Evolutionary conservation across 2,329 filamentous ascomycete species (phyloP).

Genomic region (Aspergillus luchuensis): DNA sequence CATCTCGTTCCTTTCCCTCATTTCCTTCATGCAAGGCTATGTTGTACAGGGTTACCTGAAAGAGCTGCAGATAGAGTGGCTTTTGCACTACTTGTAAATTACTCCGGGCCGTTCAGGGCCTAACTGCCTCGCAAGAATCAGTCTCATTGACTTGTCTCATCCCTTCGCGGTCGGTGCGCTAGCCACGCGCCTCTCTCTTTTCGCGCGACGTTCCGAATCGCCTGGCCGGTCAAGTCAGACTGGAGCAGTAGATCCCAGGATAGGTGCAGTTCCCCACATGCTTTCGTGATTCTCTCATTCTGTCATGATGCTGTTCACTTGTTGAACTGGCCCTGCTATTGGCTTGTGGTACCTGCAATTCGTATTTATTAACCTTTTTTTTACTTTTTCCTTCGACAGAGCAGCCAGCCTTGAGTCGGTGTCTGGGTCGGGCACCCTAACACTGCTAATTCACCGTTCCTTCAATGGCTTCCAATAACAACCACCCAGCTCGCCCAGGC

Average conservation of each 20-base stretch:
- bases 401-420: slow-evolving; percentile 5
- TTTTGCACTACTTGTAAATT: background rate
- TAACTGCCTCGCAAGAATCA: slow-evolving; percentile 11
- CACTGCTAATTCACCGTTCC: slow-evolving; percentile 8
- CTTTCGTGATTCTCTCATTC: slow-evolving; percentile 19
- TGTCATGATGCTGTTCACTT: slow-evolving; percentile 1
- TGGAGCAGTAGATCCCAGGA: slow-evolving; percentile 27
- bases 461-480: slow-evolving; percentile 36
- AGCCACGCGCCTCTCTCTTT: slow-evolving; percentile 38
- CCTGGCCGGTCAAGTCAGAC: slow-evolving; percentile 6
- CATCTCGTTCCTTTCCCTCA: background rate
- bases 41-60: background rate
- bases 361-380: background rate
- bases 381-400: background rate
- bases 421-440: slow-evolving; percentile 10
- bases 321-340: slow-evolving; percentile 15
- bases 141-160: slow-evolving; percentile 12
- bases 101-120: slow-evolving; percentile 8
- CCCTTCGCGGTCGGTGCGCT: slow-evolving; percentile 26
- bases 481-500: slow-evolving; percentile 30
- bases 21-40: slow-evolving; percentile 9
- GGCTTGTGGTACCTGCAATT: background rate
- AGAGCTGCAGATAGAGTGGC: background rate
- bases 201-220: slow-evolving; percentile 24
- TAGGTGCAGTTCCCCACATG: slow-evolving; percentile 30